phyloP scores from a whole-genome alignment of 2,329 filamentous ascomycete genomes.

The Diaporthe batatas region DNA sequence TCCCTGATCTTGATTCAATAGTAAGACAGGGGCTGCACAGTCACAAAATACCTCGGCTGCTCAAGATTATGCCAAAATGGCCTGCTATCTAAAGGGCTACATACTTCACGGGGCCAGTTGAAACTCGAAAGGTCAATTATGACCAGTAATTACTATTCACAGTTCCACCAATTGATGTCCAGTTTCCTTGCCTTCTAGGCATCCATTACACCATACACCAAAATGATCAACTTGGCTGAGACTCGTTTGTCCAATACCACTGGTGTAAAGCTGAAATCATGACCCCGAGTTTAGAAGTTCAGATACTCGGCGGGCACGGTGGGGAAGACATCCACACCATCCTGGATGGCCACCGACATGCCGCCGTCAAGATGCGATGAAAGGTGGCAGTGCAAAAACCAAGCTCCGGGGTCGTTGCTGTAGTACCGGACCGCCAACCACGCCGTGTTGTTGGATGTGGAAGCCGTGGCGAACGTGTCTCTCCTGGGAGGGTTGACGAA shows the following conservation, averaged over 20 bases:
- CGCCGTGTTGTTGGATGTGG: conserved; percentile 48
- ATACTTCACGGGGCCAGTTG: neutral
- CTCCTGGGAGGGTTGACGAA: conserved; percentile 66
- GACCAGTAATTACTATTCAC: neutral
- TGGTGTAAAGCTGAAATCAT: neutral
- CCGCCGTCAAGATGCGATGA: conserved; percentile 55
- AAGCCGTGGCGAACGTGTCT: conserved; percentile 61
- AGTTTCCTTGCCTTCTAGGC: neutral
- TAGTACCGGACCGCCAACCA: conserved; percentile 69
- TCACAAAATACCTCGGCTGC: neutral
- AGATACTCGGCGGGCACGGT: conserved; percentile 56
- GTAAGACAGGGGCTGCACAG: neutral
- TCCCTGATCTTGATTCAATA: neutral
- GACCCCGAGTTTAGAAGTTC: neutral
- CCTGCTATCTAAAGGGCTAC: neutral
- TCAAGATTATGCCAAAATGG: neutral
- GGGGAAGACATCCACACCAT: conserved; percentile 61
- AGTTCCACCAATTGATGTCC: neutral
- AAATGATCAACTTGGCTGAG: too few relatives aligned
- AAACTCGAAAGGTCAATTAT: neutral
- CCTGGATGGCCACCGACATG: conserved; percentile 66
- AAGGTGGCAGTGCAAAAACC: conserved; percentile 54
- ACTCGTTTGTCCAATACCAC: neutral
- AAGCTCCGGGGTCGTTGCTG: conserved; percentile 65
- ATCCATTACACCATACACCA: neutral